phyloP scores from a whole-genome alignment of 495 filamentous ascomycete genomes.

The Aspergillus ellipticus region DNA sequence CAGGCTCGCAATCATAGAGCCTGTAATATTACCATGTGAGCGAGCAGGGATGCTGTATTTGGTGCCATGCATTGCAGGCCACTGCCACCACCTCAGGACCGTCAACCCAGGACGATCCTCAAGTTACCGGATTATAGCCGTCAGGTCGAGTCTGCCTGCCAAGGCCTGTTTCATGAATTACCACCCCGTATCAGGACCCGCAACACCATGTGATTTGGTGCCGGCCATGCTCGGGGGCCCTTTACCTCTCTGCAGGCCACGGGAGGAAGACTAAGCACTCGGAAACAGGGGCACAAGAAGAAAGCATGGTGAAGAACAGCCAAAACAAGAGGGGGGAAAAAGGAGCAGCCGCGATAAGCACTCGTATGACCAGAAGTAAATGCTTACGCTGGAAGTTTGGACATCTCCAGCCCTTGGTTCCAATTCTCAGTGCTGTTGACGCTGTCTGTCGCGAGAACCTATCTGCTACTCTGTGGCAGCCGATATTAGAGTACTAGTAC shows the following conservation, averaged over 20 bases:
- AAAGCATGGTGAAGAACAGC: background rate
- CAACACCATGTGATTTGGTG: background rate
- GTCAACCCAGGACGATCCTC: background rate
- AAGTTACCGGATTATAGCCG: background rate
- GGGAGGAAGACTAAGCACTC: conserved; percentile 4
- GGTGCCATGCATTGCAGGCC: too few species aligned
- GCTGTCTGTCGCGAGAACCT: too few species aligned
- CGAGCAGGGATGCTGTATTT: background rate
- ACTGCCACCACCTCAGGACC: too few species aligned
- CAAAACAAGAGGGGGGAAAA: background rate
- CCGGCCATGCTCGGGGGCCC: background rate
- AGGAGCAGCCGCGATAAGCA: background rate
- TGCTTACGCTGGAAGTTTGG: too few species aligned
- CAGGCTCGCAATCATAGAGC: background rate
- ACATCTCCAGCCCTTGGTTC: too few species aligned
- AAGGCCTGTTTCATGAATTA: background rate
- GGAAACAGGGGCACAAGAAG: background rate
- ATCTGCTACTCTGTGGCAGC: too few species aligned
- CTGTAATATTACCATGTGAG: background rate
- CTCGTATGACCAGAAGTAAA: too few species aligned
- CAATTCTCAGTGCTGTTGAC: too few species aligned
- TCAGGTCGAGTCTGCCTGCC: background rate
- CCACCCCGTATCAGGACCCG: background rate
- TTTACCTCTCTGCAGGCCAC: conserved; percentile 2
- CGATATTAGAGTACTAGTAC: too few species aligned